Percentiles rank a stretch among this genome's conserved stretches.
These are phyloP conservation scores for Chlorella ohadii DNA, from an alignment of 139 green algal genomes.

Conservation along the genomic window DNA sequence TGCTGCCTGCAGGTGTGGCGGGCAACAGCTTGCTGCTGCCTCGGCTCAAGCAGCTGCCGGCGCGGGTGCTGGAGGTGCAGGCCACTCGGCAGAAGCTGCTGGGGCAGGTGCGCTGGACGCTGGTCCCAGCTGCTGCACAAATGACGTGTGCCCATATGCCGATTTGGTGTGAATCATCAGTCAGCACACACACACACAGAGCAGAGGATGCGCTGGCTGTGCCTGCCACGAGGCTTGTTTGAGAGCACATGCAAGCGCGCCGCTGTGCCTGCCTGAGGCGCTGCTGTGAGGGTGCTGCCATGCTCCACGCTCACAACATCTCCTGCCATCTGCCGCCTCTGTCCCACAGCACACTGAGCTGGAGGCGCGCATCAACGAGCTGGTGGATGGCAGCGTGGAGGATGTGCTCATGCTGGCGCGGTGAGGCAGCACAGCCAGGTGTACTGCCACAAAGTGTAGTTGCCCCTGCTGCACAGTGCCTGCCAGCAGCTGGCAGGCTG, in stretches of 20 bases:
- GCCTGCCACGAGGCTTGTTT: too few relatives aligned
- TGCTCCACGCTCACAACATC: background rate
- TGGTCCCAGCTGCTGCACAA: too few relatives aligned
- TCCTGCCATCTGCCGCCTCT: background rate
- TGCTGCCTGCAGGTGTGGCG: conserved; percentile 39
- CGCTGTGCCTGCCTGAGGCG: too few relatives aligned
- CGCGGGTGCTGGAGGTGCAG: conserved; percentile 56
- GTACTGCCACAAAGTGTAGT: too few relatives aligned
- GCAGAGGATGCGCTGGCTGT: too few relatives aligned
- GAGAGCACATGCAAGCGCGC: too few relatives aligned
- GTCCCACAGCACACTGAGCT: conserved; percentile 52
- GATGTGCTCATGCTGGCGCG: conserved; percentile 84
- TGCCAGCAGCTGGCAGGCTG: too few relatives aligned
- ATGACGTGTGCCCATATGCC: too few relatives aligned
- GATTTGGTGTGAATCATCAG: too few relatives aligned
- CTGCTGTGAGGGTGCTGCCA: too few relatives aligned
- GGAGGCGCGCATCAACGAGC: conserved; percentile 42
- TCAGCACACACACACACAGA: too few relatives aligned
- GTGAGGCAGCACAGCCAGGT: background rate
- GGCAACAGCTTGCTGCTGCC: conserved; percentile 77
- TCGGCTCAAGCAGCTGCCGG: conserved; percentile 83
- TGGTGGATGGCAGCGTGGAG: conserved; percentile 64
- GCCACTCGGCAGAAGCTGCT: conserved; percentile 83
- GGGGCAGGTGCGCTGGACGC: conserved; percentile 51
- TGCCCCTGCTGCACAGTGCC: too few relatives aligned